Evolutionary conservation across 106 monocot genomes (phyloP).

Genomic region (Agapanthus africanus): DNA sequence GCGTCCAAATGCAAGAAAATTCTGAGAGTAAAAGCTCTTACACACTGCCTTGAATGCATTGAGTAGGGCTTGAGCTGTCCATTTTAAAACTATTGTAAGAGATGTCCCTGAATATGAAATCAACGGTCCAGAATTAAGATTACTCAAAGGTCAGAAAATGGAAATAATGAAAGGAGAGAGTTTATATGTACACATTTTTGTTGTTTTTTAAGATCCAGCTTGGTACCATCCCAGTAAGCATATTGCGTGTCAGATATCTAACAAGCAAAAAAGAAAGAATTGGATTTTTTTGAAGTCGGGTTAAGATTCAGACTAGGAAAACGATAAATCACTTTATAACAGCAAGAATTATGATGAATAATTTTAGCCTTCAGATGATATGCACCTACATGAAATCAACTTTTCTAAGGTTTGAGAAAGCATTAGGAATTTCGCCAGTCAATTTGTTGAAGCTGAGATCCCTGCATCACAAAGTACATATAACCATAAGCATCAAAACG

Average conservation of each 20-base stretch:
- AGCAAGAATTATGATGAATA: background rate
- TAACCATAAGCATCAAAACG: background rate
- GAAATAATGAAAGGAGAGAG: background rate
- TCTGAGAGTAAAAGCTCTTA: constrained; percentile 22
- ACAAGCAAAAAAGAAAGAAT: constrained; percentile 2
- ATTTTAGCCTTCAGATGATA: background rate
- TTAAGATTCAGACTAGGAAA: background rate
- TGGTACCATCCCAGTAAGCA: constrained; percentile 58
- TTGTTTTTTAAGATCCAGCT: constrained; percentile 49
- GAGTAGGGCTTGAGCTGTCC: constrained; percentile 28
- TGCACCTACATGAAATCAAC: constrained; percentile 54
- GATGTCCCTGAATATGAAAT: constrained; percentile 47
- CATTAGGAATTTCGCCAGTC: constrained; percentile 52
- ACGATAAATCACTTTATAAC: background rate
- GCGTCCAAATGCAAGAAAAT: background rate
- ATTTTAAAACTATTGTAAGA: constrained; percentile 67
- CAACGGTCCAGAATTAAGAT: background rate
- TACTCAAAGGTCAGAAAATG: too few species aligned
- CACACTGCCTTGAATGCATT: constrained; percentile 62
- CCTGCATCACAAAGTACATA: constrained; percentile 27
- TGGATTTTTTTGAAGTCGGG: background rate
- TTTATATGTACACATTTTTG: constrained; percentile 45
- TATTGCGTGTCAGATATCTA: constrained; percentile 72
- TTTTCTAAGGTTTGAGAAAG: constrained; percentile 31
- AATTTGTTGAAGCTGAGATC: constrained; percentile 63